Evolutionary conservation across 2,329 filamentous ascomycete genomes (phyloP).

Genomic region (Chaetomium olivaceum): DNA sequence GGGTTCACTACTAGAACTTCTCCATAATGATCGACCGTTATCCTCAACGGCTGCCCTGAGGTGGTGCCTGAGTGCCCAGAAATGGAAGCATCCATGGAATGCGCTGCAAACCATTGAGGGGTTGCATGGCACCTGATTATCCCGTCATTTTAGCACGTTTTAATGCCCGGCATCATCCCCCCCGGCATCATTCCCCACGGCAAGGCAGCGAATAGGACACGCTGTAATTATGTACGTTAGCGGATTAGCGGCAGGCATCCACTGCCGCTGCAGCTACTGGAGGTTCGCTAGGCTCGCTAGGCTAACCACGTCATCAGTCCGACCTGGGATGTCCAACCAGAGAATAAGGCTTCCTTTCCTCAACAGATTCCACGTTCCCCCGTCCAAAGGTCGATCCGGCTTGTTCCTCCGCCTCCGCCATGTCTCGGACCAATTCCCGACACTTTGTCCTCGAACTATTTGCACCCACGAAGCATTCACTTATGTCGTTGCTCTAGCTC

Average conservation of each 20-base stretch:
- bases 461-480: background rate
- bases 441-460: background rate
- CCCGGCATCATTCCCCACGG: slow-evolving; percentile 1
- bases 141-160: slow-evolving; percentile 5
- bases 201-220: slow-evolving; percentile 20
- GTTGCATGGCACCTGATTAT: background rate
- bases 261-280: background rate
- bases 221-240: background rate
- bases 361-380: background rate
- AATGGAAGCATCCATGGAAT: background rate
- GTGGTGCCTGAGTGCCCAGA: background rate
- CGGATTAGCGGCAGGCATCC: slow-evolving; percentile 20
- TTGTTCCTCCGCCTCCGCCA: slow-evolving; percentile 6
- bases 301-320: slow-evolving; percentile 29
- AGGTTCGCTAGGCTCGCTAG: too few relatives aligned
- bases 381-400: background rate
- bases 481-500: slow-evolving; percentile 9
- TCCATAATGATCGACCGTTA: too few relatives aligned
- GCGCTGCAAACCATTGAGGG: background rate
- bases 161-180: slow-evolving; percentile 1
- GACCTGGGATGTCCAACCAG: slow-evolving; percentile 3
- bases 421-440: slow-evolving; percentile 1
- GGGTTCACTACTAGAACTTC: too few relatives aligned
- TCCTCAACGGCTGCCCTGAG: background rate
- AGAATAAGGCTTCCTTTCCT: slow-evolving; percentile 5